These are phyloP conservation scores for Cladosporium oxysporum DNA, from an alignment of 2,329 filamentous ascomycete genomes.

Conservation along the genomic window DNA sequence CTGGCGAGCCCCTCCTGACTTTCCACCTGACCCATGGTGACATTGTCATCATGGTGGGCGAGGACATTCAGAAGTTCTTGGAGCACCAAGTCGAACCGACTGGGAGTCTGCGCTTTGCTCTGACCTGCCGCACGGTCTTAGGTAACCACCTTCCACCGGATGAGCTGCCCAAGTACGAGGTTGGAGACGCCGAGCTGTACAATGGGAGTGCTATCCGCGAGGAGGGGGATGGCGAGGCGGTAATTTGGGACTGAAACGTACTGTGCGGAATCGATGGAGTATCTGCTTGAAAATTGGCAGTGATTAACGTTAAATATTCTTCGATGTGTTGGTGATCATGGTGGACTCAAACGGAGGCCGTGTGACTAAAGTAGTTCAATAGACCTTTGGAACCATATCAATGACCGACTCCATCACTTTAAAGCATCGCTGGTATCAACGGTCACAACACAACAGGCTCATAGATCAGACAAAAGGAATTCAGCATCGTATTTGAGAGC, in stretches of 20 bases:
- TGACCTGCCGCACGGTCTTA: constrained; percentile 58
- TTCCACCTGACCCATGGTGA: constrained; percentile 63
- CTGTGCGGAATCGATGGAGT: not conserved
- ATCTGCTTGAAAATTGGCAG: not conserved
- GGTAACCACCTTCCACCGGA: constrained; percentile 44
- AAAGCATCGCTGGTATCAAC: not conserved
- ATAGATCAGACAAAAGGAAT: constrained; percentile 14
- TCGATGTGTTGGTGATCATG: not conserved
- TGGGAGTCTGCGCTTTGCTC: constrained; percentile 57
- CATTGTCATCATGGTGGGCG: constrained; percentile 65
- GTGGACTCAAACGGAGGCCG: not conserved
- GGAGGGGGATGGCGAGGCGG: constrained; percentile 7
- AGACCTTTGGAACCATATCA: not conserved
- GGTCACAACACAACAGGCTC: not conserved
- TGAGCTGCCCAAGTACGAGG: constrained; percentile 43
- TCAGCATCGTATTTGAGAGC: constrained; percentile 13
- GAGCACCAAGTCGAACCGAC: constrained; percentile 59
- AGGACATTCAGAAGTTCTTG: constrained; percentile 59
- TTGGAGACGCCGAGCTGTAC: constrained; percentile 40
- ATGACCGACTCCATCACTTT: not conserved
- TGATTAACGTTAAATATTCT: not conserved
- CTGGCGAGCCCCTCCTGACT: constrained; percentile 41
- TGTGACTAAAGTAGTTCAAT: not conserved
- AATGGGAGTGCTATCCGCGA: constrained; percentile 34
- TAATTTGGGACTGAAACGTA: constrained; percentile 7